Conservation (phyloP, 1,284 basidiomycete genomes). For the Ustanciosporium gigantosporum region DNA sequence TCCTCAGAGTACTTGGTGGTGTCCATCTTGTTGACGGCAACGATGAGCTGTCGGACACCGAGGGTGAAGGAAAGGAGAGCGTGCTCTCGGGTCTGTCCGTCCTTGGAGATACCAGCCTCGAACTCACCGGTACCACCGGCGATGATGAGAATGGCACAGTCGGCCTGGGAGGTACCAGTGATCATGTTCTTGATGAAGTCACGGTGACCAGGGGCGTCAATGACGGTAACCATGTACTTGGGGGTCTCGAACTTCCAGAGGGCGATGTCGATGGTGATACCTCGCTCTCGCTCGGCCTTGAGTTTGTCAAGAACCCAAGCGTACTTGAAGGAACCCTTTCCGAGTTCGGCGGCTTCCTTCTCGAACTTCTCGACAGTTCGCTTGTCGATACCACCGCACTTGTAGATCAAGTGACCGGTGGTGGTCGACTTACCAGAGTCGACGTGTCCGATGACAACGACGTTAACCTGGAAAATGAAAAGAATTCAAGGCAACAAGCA, state of each 20-base stretch:
- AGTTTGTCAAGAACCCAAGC: slow-evolving; percentile 99
- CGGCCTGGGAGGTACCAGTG: slow-evolving; percentile 95
- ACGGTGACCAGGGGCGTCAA: slow-evolving; percentile 99
- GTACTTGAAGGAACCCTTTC: slow-evolving; percentile 97
- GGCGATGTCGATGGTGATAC: slow-evolving; percentile 99
- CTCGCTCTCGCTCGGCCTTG: slow-evolving; percentile 97
- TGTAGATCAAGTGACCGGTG: slow-evolving; percentile 99
- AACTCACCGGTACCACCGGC: slow-evolving; percentile 99
- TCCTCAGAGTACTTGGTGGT: slow-evolving; percentile 98
- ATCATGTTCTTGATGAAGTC: slow-evolving; percentile 94
- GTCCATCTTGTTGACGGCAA: slow-evolving; percentile 99
- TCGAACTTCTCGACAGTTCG: slow-evolving; percentile 99
- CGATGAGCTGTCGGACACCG: slow-evolving; percentile 99
- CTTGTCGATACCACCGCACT: slow-evolving; percentile 99
- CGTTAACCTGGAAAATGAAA: slow-evolving; percentile 54
- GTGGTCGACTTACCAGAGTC: slow-evolving; percentile 88
- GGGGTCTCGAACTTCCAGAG: slow-evolving; percentile 62
- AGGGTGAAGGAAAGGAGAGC: slow-evolving; percentile 99
- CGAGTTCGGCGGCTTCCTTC: slow-evolving; percentile 99
- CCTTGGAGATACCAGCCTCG: slow-evolving; percentile 99
- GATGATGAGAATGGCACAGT: slow-evolving; percentile 99
- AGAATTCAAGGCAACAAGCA: neutral
- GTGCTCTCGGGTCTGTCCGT: slow-evolving; percentile 99
- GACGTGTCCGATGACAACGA: slow-evolving; percentile 62
- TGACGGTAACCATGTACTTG: slow-evolving; percentile 71